These are phyloP conservation scores for Kodamaea alishanica DNA, from an alignment of 1,139 yeast genomes.

Conservation along the genomic window DNA sequence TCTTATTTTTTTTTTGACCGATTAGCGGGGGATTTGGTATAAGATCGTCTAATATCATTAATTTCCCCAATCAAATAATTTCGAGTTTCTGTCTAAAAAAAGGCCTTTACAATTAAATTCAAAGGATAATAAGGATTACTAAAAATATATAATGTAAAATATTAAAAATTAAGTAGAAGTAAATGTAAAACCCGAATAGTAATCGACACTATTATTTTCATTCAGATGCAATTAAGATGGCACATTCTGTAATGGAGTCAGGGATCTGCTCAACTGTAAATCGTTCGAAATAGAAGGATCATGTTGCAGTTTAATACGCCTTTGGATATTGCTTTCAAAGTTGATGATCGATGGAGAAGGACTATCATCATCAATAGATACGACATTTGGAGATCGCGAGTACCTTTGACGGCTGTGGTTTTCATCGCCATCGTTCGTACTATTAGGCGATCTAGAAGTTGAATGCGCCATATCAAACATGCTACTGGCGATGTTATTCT, in stretches of 20 bases:
- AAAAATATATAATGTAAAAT: too few relatives aligned
- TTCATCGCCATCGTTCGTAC: constrained; percentile 1
- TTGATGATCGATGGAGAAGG: constrained; percentile 18
- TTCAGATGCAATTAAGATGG: neutral
- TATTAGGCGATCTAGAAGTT: constrained; percentile 4
- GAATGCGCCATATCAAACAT: constrained; percentile 1
- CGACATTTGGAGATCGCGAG: constrained; percentile 6
- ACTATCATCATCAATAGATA: constrained; percentile 16
- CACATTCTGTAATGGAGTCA: constrained; percentile 1
- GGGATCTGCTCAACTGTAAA: constrained; percentile 2
- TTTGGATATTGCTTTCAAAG: constrained; percentile 8
- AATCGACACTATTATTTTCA: neutral
- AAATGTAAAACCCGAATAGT: too few relatives aligned
- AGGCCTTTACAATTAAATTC: too few relatives aligned
- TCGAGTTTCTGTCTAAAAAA: too few relatives aligned
- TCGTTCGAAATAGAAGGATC: too few relatives aligned
- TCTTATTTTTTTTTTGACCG: too few relatives aligned
- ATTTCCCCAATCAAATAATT: too few relatives aligned
- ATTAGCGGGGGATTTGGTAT: too few relatives aligned
- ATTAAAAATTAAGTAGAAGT: too few relatives aligned
- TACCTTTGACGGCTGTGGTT: constrained; percentile 5
- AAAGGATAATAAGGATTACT: too few relatives aligned
- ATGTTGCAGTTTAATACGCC: too few relatives aligned
- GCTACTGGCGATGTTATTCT: constrained; percentile 1
- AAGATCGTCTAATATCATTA: too few relatives aligned